Percentiles rank a stretch among this genome's conserved stretches.
These are phyloP conservation scores for Suhomyces maxii DNA, from an alignment of 1,139 yeast genomes.

Conservation along the genomic window DNA sequence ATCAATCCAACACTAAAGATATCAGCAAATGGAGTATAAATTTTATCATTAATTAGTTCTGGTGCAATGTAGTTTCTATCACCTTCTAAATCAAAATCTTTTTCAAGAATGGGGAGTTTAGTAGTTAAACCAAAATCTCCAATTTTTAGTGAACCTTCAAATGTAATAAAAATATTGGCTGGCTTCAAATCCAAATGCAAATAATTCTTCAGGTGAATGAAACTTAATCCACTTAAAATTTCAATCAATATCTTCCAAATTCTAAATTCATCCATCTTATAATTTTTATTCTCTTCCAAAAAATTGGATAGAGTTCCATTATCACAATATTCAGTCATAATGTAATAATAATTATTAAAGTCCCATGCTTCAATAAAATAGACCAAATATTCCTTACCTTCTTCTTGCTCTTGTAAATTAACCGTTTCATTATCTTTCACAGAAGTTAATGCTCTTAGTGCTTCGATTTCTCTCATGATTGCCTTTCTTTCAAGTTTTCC, in stretches of 20 bases:
- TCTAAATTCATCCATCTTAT: slow-evolving; percentile 93
- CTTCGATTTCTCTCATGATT: slow-evolving; percentile 47
- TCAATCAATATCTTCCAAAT: slow-evolving; percentile 95
- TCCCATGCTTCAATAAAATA: slow-evolving; percentile 90
- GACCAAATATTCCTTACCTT: slow-evolving; percentile 76
- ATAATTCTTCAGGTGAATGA: slow-evolving; percentile 74
- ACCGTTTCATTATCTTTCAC: slow-evolving; percentile 46
- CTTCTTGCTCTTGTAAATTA: slow-evolving; percentile 57
- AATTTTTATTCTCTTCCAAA: slow-evolving; percentile 66
- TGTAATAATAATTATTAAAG: slow-evolving; percentile 67
- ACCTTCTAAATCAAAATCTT: slow-evolving; percentile 86
- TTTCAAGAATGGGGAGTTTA: slow-evolving; percentile 54
- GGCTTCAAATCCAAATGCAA: slow-evolving; percentile 91
- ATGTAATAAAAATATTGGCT: slow-evolving; percentile 89
- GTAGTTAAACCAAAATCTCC: slow-evolving; percentile 74
- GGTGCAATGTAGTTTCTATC: slow-evolving; percentile 98
- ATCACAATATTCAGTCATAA: slow-evolving; percentile 95
- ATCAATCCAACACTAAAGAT: slow-evolving; percentile 89
- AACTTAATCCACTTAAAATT: slow-evolving; percentile 72
- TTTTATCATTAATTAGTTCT: slow-evolving; percentile 79
- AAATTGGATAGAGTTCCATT: slow-evolving; percentile 87
- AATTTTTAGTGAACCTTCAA: slow-evolving; percentile 86
- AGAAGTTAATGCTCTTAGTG: slow-evolving; percentile 42
- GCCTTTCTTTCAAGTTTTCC: slow-evolving; percentile 43
- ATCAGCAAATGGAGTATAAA: slow-evolving; percentile 91